phyloP scores from a whole-genome alignment of 2,329 filamentous ascomycete species.

The Alternaria tenuissima region DNA sequence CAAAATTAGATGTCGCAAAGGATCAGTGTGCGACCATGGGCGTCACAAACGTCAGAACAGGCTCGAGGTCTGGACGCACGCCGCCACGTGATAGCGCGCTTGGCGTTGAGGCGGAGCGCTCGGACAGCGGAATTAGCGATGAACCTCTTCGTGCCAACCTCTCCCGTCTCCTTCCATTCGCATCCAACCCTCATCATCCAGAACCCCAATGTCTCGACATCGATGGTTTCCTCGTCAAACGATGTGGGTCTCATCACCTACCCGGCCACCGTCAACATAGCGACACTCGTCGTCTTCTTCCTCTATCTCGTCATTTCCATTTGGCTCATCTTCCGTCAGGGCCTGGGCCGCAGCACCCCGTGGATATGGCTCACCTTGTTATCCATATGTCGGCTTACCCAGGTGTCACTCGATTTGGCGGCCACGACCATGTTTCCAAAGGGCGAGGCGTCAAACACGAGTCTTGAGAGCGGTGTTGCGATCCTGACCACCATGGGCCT shows the following conservation, averaged over 20 bases:
- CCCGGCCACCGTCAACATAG: constrained; percentile 42
- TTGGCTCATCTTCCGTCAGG: constrained; percentile 41
- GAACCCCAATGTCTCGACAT: constrained; percentile 30
- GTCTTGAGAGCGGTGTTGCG: constrained; percentile 43
- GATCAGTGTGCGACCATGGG: neutral
- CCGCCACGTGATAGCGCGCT: constrained; percentile 16
- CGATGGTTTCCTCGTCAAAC: constrained; percentile 25
- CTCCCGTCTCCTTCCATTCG: constrained; percentile 4
- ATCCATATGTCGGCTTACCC: constrained; percentile 44
- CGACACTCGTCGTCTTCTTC: constrained; percentile 46
- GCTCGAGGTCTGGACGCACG: constrained; percentile 3
- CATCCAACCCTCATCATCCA: constrained; percentile 5
- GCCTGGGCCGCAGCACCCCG: constrained; percentile 44
- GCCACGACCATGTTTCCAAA: constrained; percentile 40
- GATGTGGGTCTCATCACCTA: constrained; percentile 26
- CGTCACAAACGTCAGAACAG: constrained; percentile 7
- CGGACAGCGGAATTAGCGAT: constrained; percentile 19
- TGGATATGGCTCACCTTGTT: constrained; percentile 47
- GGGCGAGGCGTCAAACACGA: constrained; percentile 34
- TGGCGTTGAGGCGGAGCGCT: constrained; percentile 19
- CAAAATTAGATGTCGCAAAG: neutral
- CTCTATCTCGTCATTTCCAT: constrained; percentile 40
- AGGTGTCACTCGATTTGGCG: constrained; percentile 48
- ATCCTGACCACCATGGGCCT: constrained; percentile 48
- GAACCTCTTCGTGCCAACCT: constrained; percentile 4